Evolutionary conservation across 2,329 filamentous ascomycete genomes (phyloP), one percentile per base, ranked within the genome.

Genomic region (Paecilomyces sp.): DNA sequence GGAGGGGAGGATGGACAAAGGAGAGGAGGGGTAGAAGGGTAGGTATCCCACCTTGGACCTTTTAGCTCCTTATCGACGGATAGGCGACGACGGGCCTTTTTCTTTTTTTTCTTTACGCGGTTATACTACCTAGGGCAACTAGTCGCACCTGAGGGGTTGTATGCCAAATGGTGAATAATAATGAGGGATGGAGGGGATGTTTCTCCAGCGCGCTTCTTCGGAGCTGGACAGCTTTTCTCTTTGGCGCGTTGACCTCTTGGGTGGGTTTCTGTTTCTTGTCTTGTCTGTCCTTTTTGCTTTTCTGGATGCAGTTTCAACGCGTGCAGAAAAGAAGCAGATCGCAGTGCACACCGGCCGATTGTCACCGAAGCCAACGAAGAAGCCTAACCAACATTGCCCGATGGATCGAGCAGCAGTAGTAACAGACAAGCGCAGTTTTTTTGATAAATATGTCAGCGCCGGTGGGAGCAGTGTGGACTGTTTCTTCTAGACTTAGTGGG

Each of bases 61-160:
- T 53, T 53, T 53, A 53, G 51, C 28, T 53, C 24, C 51, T 53
- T 53, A 53, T 53, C 51, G 51, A 53, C 51, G 51, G 51, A 53
- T 53, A 53, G 51, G 51, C 51, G 51, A 47, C 41, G 41, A 47
- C 41, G 41, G 41, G 15, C 13, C 31, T 11, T 18, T 30, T 24
- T 28, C 25, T 28, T 28, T 28, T 28, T 28, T 28, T 28, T 28
- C 25, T 53, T 25, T 30, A 53, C 51, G 51, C 24, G 28, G 51
- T 25, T 53, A 47, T 47, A 53, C 28, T 53, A 53, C 51, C 51
- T 30, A 53, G 51, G 41, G 24, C 51, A 53, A 53, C 51, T 53
- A 53, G 51, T 47, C 41, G 41, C 41, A 47, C 41, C 41, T 47
- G 15, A 18, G 15, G 41, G 41, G 41, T 15, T 5, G 31, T 33